Evolutionary conservation across 2,329 filamentous ascomycete species (phyloP), one percentile per base, ranked within the genome.

Genomic region (Pseudopyricularia javanii): DNA sequence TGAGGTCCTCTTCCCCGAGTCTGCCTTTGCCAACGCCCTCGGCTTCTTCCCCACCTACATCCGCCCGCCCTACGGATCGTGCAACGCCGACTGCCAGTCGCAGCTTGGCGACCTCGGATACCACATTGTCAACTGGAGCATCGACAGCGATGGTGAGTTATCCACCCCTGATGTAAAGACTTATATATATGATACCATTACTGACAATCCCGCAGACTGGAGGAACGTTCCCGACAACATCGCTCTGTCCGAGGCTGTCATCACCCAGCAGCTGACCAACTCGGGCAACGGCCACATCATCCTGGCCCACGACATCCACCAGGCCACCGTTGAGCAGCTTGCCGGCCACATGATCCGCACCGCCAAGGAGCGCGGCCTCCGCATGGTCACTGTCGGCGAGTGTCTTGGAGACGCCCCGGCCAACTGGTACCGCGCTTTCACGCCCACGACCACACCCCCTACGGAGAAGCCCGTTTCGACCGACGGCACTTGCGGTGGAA

Each of bases 331-430:
- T 4, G 60, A 68, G 52, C 66, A 66, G 54, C 62, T 74, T 37
- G 71, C 71, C 3, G 64, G 65, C 30, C 72, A 62, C 59, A 71
- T 74, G 64, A 69, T 74, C 32, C 62, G 68, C 14, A 67, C 60
- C 54, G 59, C 67, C 8, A 64, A 63, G 43, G 54, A 57, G 20
- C 65, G 69, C 34, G 68, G 68, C 20, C 74, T 70, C 65, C 66
- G 66, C 58, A 63, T 68, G 7, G 72, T 74, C 14, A 73, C 70
- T 6, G 64, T 74, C n/a, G 73, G 73, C 43, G 71, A 74, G 56
- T 75, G 72, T 56, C 62, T 75, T 30, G 68, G 65, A 12, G 73
- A 75, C 57, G 66, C 69, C 9, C 52, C 58, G 7, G 63, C 58
- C 34, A 74, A 75, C 62, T 75, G 72, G 72, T 75, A 75, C 61